A percentile compares a stretch with the other conserved stretches of the same genome.
These are phyloP conservation scores for Fraxinus greggii DNA, from an alignment of 305 asterid species.

Conservation along the genomic window DNA sequence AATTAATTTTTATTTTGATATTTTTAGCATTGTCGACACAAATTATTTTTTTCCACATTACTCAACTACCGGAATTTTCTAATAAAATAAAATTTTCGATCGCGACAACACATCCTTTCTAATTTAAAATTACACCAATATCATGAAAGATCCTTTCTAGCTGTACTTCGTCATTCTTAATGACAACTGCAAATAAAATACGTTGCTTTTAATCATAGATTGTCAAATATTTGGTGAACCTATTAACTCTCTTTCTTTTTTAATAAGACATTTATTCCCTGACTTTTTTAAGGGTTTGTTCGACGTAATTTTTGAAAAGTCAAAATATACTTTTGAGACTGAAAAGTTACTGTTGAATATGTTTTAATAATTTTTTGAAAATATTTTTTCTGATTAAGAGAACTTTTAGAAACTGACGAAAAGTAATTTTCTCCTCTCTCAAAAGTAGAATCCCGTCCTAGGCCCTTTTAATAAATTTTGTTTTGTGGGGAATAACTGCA, in stretches of 20 bases:
- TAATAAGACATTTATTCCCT: not conserved
- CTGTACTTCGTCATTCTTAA: not conserved
- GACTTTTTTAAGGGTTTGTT: conserved; percentile 7
- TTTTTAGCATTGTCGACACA: not conserved
- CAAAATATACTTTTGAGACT: no score
- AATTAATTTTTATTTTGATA: not conserved
- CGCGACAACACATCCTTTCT: not conserved
- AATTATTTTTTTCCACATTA: not conserved
- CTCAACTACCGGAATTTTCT: not conserved
- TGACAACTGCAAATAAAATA: not conserved
- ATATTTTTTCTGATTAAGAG: no score
- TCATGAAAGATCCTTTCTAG: not conserved
- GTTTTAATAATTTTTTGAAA: no score
- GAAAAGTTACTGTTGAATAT: no score
- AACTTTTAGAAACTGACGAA: no score
- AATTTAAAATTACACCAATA: not conserved
- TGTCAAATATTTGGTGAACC: not conserved
- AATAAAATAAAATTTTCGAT: not conserved
- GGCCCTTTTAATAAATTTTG: not conserved
- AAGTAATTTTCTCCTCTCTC: no score
- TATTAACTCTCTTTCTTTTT: not conserved
- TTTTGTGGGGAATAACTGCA: not conserved
- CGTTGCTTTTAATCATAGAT: not conserved
- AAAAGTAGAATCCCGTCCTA: not conserved
- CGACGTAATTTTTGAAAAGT: no score